phyloP scores from a whole-genome alignment of 176 grass and related monocot genomes.

The Oryza coarctata region DNA sequence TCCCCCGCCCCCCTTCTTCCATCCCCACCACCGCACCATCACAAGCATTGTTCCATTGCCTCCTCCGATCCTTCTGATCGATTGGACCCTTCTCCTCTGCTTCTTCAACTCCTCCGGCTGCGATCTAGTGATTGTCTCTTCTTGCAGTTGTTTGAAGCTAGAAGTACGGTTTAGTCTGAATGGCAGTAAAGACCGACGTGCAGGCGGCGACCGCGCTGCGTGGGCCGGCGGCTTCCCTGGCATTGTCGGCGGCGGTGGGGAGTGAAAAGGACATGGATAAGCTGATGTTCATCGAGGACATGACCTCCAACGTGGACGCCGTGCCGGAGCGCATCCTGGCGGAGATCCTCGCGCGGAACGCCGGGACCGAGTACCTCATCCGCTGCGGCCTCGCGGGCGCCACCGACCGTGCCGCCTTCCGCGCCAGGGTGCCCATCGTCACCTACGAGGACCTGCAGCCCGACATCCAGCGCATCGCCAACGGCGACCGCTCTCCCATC shows the following conservation, averaged over 20 bases:
- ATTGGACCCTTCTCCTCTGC: not conserved
- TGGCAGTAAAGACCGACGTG: conserved; percentile 66
- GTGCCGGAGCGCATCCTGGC: conserved; percentile 53
- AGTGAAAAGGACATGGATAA: conserved; percentile 51
- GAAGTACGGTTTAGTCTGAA: not conserved
- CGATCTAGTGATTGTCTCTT: not conserved
- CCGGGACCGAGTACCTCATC: conserved; percentile 58
- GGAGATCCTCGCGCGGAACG: conserved; percentile 61
- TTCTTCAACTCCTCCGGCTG: not conserved
- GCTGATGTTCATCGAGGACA: conserved; percentile 67
- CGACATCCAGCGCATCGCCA: conserved; percentile 90
- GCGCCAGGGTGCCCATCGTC: conserved; percentile 54
- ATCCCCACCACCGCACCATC: not conserved
- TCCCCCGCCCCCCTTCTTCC: not conserved
- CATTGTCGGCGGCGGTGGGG: not conserved
- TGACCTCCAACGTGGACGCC: conserved; percentile 47
- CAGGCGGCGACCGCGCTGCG: conserved; percentile 39
- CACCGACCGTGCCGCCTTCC: conserved; percentile 51
- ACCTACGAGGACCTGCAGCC: conserved; percentile 85
- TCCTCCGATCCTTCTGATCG: not conserved
- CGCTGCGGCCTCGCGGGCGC: conserved; percentile 53
- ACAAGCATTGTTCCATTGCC: conserved; percentile 12
- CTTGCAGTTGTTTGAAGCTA: not conserved
- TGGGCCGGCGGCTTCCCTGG: not conserved
- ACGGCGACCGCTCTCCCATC: conserved; percentile 86